phyloP scores from a whole-genome alignment of 2,329 filamentous ascomycete genomes.

The Colletotrichum euphorbiae region DNA sequence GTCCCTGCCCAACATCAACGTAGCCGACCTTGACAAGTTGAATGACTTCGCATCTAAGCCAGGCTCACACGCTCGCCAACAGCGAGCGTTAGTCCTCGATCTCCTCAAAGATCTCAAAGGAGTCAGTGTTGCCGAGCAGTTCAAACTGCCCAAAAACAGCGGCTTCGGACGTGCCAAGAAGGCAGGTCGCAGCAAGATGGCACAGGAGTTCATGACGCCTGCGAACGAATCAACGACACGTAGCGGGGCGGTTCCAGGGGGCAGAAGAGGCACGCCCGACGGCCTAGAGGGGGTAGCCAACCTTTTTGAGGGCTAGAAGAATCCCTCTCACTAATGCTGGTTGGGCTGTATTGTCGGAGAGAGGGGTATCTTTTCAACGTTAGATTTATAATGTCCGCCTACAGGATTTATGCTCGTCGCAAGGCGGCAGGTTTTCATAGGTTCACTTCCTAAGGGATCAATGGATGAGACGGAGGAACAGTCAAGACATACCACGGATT shows the following conservation, averaged over 20 bases:
- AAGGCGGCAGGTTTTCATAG: too few species aligned
- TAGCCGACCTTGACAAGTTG: conserved; percentile 73
- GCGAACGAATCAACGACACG: conserved; percentile 46
- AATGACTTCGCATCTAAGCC: conserved; percentile 70
- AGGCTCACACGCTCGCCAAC: conserved; percentile 74
- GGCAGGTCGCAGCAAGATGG: conserved; percentile 67
- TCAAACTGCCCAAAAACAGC: conserved; percentile 75
- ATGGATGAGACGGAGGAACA: neutral
- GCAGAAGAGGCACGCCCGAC: conserved; percentile 58
- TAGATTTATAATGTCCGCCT: too few species aligned
- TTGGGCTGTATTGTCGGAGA: neutral
- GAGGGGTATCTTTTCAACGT: neutral
- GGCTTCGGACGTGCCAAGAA: conserved; percentile 57
- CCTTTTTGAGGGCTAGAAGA: conserved; percentile 58
- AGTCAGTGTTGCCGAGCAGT: conserved; percentile 92
- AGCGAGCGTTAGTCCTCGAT: conserved; percentile 84
- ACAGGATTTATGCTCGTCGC: too few species aligned
- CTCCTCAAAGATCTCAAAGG: conserved; percentile 88
- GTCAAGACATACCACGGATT: conserved; percentile 12
- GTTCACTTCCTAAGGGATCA: too few species aligned
- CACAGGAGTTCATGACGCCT: conserved; percentile 73
- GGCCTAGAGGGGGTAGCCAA: conserved; percentile 66
- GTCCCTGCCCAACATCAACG: conserved; percentile 80
- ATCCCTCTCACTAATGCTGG: neutral
- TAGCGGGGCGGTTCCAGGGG: conserved; percentile 45